Evolutionary conservation across 805 yeast genomes (phyloP), one percentile per base, ranked within the genome.

Genomic region (Metschnikowia cerradonensis): DNA sequence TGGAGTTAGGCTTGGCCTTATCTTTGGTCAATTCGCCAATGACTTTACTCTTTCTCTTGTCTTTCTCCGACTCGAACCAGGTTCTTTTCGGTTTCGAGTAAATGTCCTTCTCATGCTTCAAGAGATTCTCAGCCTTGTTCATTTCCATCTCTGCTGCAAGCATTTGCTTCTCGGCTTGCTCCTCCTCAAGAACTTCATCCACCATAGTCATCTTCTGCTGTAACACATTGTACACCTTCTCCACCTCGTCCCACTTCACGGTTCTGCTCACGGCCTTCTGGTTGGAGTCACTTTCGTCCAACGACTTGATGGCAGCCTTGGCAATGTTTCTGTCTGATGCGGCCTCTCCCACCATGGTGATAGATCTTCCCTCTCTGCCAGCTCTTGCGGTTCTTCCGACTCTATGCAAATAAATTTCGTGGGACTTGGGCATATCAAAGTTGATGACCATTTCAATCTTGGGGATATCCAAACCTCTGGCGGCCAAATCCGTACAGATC

Each of bases 371-470:
- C 48, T 88, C 89, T 71, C 98, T 82, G 19, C 98, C 98, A 47
- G 97, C 99, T 81, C 99, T 89, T 8, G 99, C 99, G 49, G 98
- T 94, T 79, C 99, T 88, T 71, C 99, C 99, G 53, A 94, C 97
- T 77, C 99, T 87, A 72, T 94, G 99, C 62, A 94, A 76, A 68
- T 94, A 94, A 36, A 92, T 80, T 58, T 94, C 99, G 62, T 88
- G 85, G 31, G 88, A 77, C 67, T 89, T 88, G 46, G 99, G 99
- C 95, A 94, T 89, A 65, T 94, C 99, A 68, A 78, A 94, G 71
- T 94, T 94, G 63, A 94, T 80, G 43, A 94, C 99, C 52, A 86
- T 83, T 67, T 91, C 98, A 66, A 94, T 91, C 71, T 92, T 92
- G 54, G 98, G 98, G 64, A 94, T 94, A 86, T 94, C 99, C 66